Evolutionary conservation across 2,329 filamentous ascomycete species (phyloP).

Genomic region (Cercospora canescens): DNA sequence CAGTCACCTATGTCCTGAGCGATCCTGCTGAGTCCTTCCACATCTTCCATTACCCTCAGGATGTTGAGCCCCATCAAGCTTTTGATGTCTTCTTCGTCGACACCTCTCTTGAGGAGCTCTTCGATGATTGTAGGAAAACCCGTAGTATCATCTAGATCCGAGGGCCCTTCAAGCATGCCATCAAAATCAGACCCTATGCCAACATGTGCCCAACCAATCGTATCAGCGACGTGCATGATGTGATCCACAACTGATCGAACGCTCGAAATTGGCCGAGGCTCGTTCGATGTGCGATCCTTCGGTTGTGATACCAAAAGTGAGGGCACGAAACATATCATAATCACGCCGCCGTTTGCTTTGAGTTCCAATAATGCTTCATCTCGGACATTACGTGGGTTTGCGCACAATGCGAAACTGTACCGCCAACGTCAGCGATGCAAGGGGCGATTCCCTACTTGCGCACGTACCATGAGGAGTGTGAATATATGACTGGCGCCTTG

Average conservation of each 20-base stretch:
- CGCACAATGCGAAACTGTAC: background rate
- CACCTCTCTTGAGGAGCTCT: background rate
- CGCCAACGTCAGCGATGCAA: background rate
- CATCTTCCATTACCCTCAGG: background rate
- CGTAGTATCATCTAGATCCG: background rate
- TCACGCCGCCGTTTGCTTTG: background rate
- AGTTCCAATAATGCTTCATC: background rate
- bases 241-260: background rate
- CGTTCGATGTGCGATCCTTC: background rate
- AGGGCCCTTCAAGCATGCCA: background rate
- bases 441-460: background rate
- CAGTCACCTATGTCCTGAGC: background rate
- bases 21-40: background rate
- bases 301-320: background rate
- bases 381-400: background rate
- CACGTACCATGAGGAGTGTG: background rate
- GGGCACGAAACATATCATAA: background rate
- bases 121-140: background rate
- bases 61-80: background rate
- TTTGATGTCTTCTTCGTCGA: background rate
- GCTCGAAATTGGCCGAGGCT: background rate
- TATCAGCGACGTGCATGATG: background rate
- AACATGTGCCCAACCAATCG: background rate
- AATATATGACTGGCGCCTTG: background rate
- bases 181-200: background rate